Evolutionary conservation across 2,329 filamentous ascomycete genomes (phyloP).

Genomic region (Aaosphaeria pasadenensis): DNA sequence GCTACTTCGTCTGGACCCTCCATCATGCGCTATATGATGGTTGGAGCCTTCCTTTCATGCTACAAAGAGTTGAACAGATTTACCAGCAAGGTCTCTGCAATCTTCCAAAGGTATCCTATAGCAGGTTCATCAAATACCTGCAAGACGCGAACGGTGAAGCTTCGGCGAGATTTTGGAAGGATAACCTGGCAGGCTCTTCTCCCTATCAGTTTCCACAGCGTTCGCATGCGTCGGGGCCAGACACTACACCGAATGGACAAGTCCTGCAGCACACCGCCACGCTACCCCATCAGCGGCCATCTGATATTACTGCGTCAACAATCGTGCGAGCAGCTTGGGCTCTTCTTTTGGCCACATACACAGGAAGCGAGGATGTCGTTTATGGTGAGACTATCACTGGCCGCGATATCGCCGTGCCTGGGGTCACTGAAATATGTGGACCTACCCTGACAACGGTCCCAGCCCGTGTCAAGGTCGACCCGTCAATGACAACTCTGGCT

Average conservation of each 20-base stretch:
- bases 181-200: conserved; percentile 22
- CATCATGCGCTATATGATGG: conserved; percentile 44
- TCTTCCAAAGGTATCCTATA: conserved; percentile 21
- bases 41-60: conserved; percentile 29
- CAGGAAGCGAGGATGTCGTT: conserved; percentile 25
- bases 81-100: conserved; percentile 14
- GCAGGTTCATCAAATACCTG: conserved; percentile 34
- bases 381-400: conserved; percentile 37
- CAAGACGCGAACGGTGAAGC: conserved; percentile 12
- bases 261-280: conserved; percentile 20
- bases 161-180: conserved; percentile 33
- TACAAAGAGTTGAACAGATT: conserved; percentile 28
- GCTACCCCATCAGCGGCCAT: conserved; percentile 16
- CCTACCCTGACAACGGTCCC: conserved; percentile 41
- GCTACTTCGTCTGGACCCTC: conserved; percentile 37
- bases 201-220: conserved; percentile 33
- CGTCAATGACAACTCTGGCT: conserved; percentile 17
- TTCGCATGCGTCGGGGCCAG: conserved; percentile 14
- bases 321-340: conserved; percentile 33
- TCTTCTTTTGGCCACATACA: conserved; percentile 23
- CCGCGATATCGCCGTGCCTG: conserved; percentile 30
- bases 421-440: conserved; percentile 34
- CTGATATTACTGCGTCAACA: conserved; percentile 30
- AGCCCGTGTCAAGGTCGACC: conserved; percentile 29
- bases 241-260: conserved; percentile 19